Percentiles rank a stretch among this genome's conserved stretches.
These are phyloP conservation scores for Tolypocladium ovalisporum DNA, from an alignment of 2,329 filamentous ascomycete species.

Conservation along the genomic window DNA sequence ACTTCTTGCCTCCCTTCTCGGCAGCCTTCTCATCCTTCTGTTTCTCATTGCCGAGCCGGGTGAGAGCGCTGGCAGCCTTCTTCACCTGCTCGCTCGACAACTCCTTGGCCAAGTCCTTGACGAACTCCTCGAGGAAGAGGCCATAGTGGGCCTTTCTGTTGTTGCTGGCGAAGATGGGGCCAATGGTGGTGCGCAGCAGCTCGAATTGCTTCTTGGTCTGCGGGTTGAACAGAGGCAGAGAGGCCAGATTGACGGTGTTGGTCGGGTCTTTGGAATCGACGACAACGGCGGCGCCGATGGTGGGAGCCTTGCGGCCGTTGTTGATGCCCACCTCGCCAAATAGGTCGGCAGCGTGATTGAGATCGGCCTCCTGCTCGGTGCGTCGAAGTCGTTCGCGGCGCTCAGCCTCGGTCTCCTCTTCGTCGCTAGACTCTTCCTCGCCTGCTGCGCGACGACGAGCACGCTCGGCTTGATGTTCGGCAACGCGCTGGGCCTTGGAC, in stretches of 20 bases:
- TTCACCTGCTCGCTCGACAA: conserved; percentile 90
- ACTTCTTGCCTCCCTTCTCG: conserved; percentile 93
- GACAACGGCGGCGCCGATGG: conserved; percentile 54
- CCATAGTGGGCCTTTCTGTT: conserved; percentile 83
- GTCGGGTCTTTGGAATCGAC: conserved; percentile 62
- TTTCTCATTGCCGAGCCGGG: conserved; percentile 92
- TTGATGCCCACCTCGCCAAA: conserved; percentile 66
- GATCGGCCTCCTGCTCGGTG: conserved; percentile 78
- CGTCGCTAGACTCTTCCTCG: conserved; percentile 48
- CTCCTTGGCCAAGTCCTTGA: conserved; percentile 78
- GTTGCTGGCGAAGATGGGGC: conserved; percentile 64
- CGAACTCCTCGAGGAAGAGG: conserved; percentile 83
- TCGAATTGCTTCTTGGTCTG: conserved; percentile 79
- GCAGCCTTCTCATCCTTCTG: conserved; percentile 96
- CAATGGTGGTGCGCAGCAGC: conserved; percentile 65
- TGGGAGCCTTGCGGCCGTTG: conserved; percentile 55
- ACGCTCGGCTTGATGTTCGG: conserved; percentile 60
- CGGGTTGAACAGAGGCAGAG: conserved; percentile 80
- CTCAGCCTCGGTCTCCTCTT: conserved; percentile 63
- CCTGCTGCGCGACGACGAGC: conserved; percentile 39
- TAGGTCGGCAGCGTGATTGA: conserved; percentile 82
- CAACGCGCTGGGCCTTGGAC: conserved; percentile 74
- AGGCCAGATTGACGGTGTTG: conserved; percentile 69
- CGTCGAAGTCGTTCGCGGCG: conserved; percentile 63
- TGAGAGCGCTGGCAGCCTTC: conserved; percentile 81